phyloP scores from a whole-genome alignment of 225 moss, liverwort and hornwort genomes.

The Anthoceros angustus region DNA sequence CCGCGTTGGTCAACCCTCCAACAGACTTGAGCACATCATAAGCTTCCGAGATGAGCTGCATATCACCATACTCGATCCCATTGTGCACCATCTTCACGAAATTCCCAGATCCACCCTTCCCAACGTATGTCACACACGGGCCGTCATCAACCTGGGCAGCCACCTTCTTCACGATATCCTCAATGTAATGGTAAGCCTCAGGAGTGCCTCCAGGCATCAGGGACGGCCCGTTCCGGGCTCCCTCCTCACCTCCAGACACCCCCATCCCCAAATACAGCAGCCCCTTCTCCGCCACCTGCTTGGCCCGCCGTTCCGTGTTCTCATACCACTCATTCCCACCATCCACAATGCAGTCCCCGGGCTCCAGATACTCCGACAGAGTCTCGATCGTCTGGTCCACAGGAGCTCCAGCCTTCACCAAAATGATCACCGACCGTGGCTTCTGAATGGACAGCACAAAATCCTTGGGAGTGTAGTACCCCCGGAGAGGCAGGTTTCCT shows the following conservation, averaged over 20 bases:
- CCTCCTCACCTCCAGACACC: constrained; percentile 76
- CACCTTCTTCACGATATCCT: constrained; percentile 54
- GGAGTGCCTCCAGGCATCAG: constrained; percentile 69
- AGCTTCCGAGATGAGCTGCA: constrained; percentile 85
- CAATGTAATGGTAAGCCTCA: constrained; percentile 56
- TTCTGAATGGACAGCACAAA: constrained; percentile 61
- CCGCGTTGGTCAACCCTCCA: constrained; percentile 49
- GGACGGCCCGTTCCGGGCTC: constrained; percentile 59
- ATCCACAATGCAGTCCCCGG: constrained; percentile 70
- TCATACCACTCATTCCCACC: constrained; percentile 95
- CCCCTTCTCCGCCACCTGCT: constrained; percentile 38
- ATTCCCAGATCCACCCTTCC: constrained; percentile 62
- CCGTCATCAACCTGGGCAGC: constrained; percentile 72
- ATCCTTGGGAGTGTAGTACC: constrained; percentile 38
- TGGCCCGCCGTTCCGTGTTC: constrained; percentile 61
- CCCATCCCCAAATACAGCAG: constrained; percentile 78
- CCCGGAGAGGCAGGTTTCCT: constrained; percentile 48
- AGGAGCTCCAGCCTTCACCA: constrained; percentile 63
- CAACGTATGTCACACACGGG: constrained; percentile 72
- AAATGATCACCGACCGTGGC: constrained; percentile 65
- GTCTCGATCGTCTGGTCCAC: constrained; percentile 73
- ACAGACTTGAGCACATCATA: constrained; percentile 76
- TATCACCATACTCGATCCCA: constrained; percentile 87
- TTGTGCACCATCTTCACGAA: constrained; percentile 96
- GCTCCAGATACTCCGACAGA: constrained; percentile 42